Conservation (phyloP, 2,329 filamentous ascomycete genomes). For the Alternaria sp. region DNA sequence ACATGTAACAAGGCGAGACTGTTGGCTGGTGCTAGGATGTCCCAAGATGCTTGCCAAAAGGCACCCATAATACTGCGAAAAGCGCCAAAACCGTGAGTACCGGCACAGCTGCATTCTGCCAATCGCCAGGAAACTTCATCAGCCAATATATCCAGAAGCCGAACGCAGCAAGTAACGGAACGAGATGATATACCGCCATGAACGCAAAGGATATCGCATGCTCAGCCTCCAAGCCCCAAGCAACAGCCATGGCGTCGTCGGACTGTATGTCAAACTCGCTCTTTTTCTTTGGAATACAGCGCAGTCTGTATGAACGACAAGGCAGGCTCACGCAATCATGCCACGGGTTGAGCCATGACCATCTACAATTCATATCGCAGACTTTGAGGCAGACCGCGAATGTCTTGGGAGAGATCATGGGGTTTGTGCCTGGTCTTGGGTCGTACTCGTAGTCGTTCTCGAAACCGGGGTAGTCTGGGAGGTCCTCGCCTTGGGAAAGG, state of each 20-base stretch:
- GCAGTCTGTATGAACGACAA: too few species aligned
- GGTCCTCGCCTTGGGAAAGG: not conserved
- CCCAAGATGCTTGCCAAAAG: not conserved
- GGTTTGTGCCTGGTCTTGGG: not conserved
- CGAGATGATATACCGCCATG: slow-evolving; percentile 6
- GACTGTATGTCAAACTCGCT: too few species aligned
- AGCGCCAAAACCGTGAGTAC: slow-evolving; percentile 5
- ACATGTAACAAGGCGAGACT: not conserved
- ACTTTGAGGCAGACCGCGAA: not conserved
- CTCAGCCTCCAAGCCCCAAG: not conserved
- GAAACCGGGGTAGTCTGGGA: too few species aligned
- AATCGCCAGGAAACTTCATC: not conserved
- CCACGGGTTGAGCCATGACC: not conserved
- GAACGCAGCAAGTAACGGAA: slow-evolving; percentile 1
- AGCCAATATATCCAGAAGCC: slow-evolving; percentile 14
- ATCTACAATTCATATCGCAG: not conserved
- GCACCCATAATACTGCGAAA: slow-evolving; percentile 5
- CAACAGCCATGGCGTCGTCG: not conserved
- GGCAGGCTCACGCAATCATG: not conserved
- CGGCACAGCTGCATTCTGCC: slow-evolving; percentile 6
- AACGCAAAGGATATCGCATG: not conserved
- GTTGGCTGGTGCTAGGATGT: not conserved
- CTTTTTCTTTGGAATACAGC: too few species aligned
- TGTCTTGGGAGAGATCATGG: not conserved
- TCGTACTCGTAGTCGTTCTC: too few species aligned